Base-by-base conservation (phyloP, 768 basidiomycete species). In the Lactifluus piperatus region DNA sequence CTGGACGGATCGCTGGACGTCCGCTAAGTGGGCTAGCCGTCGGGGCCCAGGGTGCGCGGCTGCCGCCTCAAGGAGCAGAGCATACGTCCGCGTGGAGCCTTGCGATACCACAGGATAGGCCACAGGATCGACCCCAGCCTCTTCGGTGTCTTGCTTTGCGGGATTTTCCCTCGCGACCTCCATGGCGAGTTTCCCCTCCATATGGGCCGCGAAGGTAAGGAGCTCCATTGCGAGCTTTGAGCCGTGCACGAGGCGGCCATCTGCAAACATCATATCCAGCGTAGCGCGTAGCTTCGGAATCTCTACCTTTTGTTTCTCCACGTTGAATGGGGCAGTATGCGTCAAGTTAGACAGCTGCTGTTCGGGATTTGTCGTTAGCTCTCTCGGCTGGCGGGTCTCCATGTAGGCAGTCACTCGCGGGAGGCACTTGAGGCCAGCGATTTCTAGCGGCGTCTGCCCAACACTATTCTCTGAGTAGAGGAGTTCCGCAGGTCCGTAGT, bases 381-480 rank as follows among this genome's bases (percentile, higher is more conserved):
- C 30, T n/a, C 0, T 3, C 8, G 37, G 47, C 3, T 5, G 6
- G 29, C n/a, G 20, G 1, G 18, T 54, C 18, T 41, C 14, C 11
- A 5, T 1, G n/a, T 4, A 3, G 24, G 27, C 41, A 3, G 32
- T 43, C 41, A 26, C 2, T 3, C 39, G 51, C 24, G 22, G 43
- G 9, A 71, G 64, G 50, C 50, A 54, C 7, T 60, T 49, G 45
- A 60, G 66, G 5, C 54, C 30, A 2, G 68, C 68, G 26, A 64
- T 63, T 32, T 73, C 72, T 7, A 67, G 34, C 1, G 71, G 66
- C 0, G 71, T 73, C 45, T 66, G 65, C 13, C 72, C 72, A 5
- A 73, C 70, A 18, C 67, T 62, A 47, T 84, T 78, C 66, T 85
- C 83, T 39, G 74, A 68, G 56, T 71, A 70, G 2, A 83, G 67